phyloP scores from a whole-genome alignment of 2,329 filamentous ascomycete genomes.

The Trichothecium roseum region DNA sequence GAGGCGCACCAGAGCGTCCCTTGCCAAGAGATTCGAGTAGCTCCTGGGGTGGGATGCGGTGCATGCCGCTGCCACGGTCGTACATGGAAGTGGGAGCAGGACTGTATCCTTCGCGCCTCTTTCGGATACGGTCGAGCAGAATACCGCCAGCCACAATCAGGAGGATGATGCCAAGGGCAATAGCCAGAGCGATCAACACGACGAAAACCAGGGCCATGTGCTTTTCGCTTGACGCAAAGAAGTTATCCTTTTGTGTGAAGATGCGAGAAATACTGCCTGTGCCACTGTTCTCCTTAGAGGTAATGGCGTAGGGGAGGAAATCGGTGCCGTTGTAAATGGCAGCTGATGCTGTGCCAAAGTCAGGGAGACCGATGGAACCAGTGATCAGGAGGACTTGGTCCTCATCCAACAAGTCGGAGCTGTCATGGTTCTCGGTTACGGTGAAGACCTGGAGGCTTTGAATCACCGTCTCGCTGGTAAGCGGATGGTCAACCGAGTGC shows the following conservation, averaged over 20 bases:
- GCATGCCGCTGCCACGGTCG: constrained; percentile 47
- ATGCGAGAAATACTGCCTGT: constrained; percentile 69
- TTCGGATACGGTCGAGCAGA: constrained; percentile 62
- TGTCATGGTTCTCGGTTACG: constrained; percentile 56
- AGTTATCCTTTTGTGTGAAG: constrained; percentile 73
- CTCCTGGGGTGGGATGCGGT: constrained; percentile 50
- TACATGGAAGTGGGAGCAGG: constrained; percentile 62
- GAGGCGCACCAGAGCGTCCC: constrained; percentile 36
- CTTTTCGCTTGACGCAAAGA: constrained; percentile 49
- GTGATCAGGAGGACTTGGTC: constrained; percentile 71
- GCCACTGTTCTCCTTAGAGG: constrained; percentile 53
- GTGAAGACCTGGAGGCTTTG: constrained; percentile 74
- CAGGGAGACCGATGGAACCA: constrained; percentile 67
- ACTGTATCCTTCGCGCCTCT: constrained; percentile 68
- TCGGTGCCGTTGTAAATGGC: constrained; percentile 78
- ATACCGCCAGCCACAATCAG: constrained; percentile 68
- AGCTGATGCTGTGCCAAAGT: constrained; percentile 73
- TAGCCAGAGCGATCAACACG: constrained; percentile 70
- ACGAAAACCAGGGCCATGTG: constrained; percentile 65
- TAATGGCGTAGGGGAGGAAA: constrained; percentile 71
- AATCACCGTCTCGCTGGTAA: constrained; percentile 58
- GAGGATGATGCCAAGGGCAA: constrained; percentile 68
- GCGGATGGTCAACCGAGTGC: constrained; percentile 50
- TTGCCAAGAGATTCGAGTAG: constrained; percentile 43
- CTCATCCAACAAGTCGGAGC: constrained; percentile 51